Base-by-base conservation (phyloP, 768 basidiomycete genomes). In the Suillus hirtellus region DNA sequence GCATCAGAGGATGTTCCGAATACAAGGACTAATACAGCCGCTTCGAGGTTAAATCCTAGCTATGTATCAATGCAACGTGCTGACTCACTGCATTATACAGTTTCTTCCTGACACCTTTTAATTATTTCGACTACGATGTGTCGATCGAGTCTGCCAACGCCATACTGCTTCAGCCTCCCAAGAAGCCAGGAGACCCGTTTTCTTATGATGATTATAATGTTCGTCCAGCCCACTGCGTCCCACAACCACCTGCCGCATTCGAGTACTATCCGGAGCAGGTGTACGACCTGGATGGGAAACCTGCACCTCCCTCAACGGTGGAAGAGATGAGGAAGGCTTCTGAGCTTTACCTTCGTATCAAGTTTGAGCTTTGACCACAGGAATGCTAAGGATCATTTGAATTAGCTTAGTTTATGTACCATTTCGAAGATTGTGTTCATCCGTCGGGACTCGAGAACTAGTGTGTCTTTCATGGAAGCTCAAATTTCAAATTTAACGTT, bases 1-100 rank as follows among this genome's bases (percentile, higher is more conserved):
- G 82, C 85, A 67, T 82, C 88, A 3, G 88, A 89, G 72, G 87
- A 89, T 72, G 79, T 82, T 1, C 87, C 87, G 0, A 85, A 82
- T 67, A 88, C 84, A 1, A 81, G 83, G 61, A 84, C 84, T 5
- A 86, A 83, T 68, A 73, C 78, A n/a, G 86, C 87, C 5, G 74
- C 83, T 17, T 83, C 84, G 0, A 85, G 81, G 84, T 84, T 61
- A 49, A 75, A 64, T 35, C 37, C 4, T 38, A 19, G 53, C 49
- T 15, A 40, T 53, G 40, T 27, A 47, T 44, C 31, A 52, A 44
- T 21, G 24, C 50, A 10, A 44, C 27, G 27, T 60, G 27, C 38
- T 27, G 38, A 58, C 59, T 46, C 34, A 2, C 7, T 19, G 53
- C 50, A 46, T 54, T 0, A 63, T 21, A 9, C 59, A 86, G 85